A percentile compares a stretch with the other conserved stretches of the same genome.
These are phyloP conservation scores for Cyberlindnera maclurae DNA, from an alignment of 805 yeast species.

Conservation along the genomic window DNA sequence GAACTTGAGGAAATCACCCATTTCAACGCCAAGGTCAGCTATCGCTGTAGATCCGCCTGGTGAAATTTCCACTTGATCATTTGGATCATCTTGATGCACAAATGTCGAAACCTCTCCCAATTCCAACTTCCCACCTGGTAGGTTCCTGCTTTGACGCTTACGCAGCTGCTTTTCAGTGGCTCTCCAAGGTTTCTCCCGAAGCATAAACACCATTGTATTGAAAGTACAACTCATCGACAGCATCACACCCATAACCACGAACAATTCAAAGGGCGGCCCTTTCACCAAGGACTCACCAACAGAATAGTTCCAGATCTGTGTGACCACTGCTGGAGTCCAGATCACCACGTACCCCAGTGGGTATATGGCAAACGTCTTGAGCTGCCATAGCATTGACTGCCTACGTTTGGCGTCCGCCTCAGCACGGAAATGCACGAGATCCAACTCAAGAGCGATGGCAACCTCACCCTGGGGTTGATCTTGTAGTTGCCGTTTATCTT, in stretches of 20 bases:
- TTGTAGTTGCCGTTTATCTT: conserved; percentile 8
- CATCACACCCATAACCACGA: conserved; percentile 47
- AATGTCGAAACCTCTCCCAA: background rate
- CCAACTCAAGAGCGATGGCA: conserved; percentile 12
- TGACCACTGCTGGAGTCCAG: conserved; percentile 15
- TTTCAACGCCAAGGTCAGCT: too few species aligned
- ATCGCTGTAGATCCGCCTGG: too few species aligned
- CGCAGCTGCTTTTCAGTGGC: conserved; percentile 4
- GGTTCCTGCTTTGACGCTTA: background rate
- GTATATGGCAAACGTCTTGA: conserved; percentile 17
- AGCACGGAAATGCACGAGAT: conserved; percentile 13
- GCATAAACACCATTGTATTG: conserved; percentile 66
- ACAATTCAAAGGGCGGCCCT: conserved; percentile 6
- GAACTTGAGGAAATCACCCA: too few species aligned
- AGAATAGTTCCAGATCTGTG: conserved; percentile 11
- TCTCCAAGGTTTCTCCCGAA: conserved; percentile 74
- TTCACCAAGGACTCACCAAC: background rate
- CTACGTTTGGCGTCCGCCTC: conserved; percentile 5
- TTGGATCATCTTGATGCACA: background rate
- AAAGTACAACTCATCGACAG: conserved; percentile 75
- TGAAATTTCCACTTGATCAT: too few species aligned
- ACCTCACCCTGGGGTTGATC: conserved; percentile 1
- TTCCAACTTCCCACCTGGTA: background rate
- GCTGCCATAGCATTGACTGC: conserved; percentile 13
- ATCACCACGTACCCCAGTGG: conserved; percentile 18